Percentiles rank a stretch among this genome's conserved stretches.
phyloP scores from a whole-genome alignment of 1,284 basidiomycete genomes.

The Rhodotorula sp. region DNA sequence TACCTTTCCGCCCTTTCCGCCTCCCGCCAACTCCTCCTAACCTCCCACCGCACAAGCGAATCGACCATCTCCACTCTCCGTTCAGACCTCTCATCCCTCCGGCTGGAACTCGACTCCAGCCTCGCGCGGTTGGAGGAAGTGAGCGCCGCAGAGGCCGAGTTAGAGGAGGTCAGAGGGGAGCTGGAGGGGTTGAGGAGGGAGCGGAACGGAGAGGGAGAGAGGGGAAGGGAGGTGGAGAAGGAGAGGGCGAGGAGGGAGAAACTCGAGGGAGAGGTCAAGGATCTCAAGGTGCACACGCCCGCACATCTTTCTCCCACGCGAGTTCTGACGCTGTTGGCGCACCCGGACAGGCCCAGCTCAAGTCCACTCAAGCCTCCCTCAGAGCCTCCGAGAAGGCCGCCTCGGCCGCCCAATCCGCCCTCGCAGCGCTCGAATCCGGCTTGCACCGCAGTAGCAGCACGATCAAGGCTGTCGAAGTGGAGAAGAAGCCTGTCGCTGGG shows the following conservation, averaged over 20 bases:
- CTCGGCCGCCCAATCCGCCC: background rate
- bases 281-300: slow-evolving; percentile 28
- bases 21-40: slow-evolving; percentile 28
- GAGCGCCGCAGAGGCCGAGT: slow-evolving; percentile 2
- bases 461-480: slow-evolving; percentile 6
- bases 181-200: slow-evolving; percentile 8
- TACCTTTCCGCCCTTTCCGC: slow-evolving; percentile 18
- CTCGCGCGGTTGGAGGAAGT: background rate
- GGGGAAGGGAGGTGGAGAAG: slow-evolving; percentile 18
- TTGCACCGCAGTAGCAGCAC: slow-evolving; percentile 15
- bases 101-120: slow-evolving; percentile 1
- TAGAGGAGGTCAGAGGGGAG: slow-evolving; percentile 5
- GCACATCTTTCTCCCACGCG: no score
- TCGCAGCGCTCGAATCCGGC: background rate
- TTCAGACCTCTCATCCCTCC: slow-evolving; percentile 8
- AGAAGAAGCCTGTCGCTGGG: background rate
- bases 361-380: slow-evolving; percentile 14
- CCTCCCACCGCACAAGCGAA: slow-evolving; percentile 20
- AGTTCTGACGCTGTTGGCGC: background rate
- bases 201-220: slow-evolving; percentile 8
- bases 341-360: slow-evolving; percentile 22
- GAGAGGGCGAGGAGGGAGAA: slow-evolving; percentile 14
- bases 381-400: slow-evolving; percentile 20
- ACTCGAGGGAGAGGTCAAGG: slow-evolving; percentile 27
- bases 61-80: slow-evolving; percentile 18